Evolutionary conservation across 495 filamentous ascomycete species (phyloP), one percentile per base, ranked within the genome.

Genomic region (Staphylotrichum tortipilum): DNA sequence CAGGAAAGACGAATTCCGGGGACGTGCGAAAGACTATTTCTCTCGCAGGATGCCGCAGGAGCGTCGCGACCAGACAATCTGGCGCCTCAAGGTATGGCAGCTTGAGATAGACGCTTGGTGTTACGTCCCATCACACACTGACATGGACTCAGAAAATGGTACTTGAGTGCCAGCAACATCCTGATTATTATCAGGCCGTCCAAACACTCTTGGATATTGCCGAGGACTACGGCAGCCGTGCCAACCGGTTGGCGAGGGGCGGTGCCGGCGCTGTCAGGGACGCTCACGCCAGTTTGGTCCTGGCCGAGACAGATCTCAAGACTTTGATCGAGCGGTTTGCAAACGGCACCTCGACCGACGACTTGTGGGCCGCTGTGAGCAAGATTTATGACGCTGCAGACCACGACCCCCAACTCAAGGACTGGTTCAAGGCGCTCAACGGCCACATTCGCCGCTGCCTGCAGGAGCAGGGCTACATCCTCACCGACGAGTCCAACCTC

Each of bases 271-370:
- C 82, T 42, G 78, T 88, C 29, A 81, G 88, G 71, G 83, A 82
- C 65, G 80, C 84, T 24, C 79, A 82, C 44, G 68, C 73, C 39
- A 76, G 79, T 42, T 67, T 97, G 26, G 64, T 78, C 44, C 71
- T 70, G 23, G 89, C 88, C 29, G 88, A 96, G 67, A 74, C 78
- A 64, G 83, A 94, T 59, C 74, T 98, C 44, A 88, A 82, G 86
- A 84, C 78, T 12, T 76, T 98, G 17, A 81, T 97, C 52, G 94
- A 98, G 73, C 84, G 92, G 39, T 97, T 96, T 56, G 92, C 92
- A 61, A 97, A 97, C 68, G 83, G 81, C 64, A 98, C 92, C 7
- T 95, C 89, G 2, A 74, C 78, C 33, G 84, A 94, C 53, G 88
- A 94, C 63, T 67, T 97, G 30, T 85, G 94, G 64, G 84, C 84